A percentile compares a stretch with the other conserved stretches of the same genome.
These are phyloP conservation scores for Plectranthus barbatus DNA, from an alignment of 257 asterid genomes.

Conservation along the genomic window DNA sequence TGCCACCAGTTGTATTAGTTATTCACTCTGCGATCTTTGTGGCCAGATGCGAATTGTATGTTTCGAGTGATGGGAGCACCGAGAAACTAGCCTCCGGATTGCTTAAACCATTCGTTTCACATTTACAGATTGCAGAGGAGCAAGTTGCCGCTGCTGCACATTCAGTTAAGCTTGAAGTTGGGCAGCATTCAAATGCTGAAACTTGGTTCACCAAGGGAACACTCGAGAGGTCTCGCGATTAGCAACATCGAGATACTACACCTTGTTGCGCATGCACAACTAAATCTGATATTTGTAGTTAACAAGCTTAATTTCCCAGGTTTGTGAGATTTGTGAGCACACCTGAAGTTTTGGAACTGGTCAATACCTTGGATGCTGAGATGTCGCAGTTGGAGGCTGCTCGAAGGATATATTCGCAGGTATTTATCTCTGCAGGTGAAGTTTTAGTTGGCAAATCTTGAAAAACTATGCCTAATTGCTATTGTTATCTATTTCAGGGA, in stretches of 20 bases:
- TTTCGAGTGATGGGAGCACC: constrained; percentile 60
- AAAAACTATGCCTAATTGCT: constrained; percentile 13
- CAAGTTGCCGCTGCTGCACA: constrained; percentile 55
- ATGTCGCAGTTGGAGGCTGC: constrained; percentile 92
- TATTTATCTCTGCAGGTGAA: constrained; percentile 14
- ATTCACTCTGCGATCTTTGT: constrained; percentile 18
- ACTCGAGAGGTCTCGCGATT: constrained; percentile 60
- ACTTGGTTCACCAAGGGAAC: constrained; percentile 92
- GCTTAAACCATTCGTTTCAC: constrained; percentile 81
- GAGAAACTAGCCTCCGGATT: constrained; percentile 95
- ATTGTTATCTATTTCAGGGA: constrained; percentile 52
- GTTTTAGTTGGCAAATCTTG: neutral
- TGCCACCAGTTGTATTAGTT: constrained; percentile 3
- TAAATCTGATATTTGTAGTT: neutral
- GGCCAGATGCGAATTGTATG: constrained; percentile 83
- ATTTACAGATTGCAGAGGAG: constrained; percentile 70
- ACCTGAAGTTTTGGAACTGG: constrained; percentile 80
- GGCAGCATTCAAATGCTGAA: constrained; percentile 37
- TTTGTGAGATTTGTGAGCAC: constrained; percentile 91
- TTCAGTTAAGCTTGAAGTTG: constrained; percentile 75
- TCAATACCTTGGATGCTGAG: constrained; percentile 67
- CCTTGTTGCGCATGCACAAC: neutral
- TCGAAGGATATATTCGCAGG: constrained; percentile 78
- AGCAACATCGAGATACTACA: constrained; percentile 9
- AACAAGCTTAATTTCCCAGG: constrained; percentile 33